Percentiles rank a stretch among this genome's conserved stretches.
Evolutionary conservation across 148 eudicot genomes (phyloP).

Genomic region (Vaccinium corymbosum): DNA sequence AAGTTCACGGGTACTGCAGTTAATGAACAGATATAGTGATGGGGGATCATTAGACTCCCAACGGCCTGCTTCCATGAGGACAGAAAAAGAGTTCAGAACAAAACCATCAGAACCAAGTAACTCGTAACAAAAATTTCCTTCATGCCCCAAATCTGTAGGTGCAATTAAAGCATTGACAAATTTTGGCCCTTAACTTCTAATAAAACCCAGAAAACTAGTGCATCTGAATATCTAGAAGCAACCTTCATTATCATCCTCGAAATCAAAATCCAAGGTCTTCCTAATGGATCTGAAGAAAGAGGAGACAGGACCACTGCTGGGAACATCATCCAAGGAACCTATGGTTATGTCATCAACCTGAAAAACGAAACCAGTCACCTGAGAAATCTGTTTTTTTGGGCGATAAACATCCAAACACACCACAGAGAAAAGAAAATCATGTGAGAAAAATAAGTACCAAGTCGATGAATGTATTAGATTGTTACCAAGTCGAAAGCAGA

Average conservation of each 20-base stretch:
- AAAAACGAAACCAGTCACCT: conserved; percentile 3
- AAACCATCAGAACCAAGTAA: conserved; percentile 6
- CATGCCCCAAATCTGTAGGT: not conserved
- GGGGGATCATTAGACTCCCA: conserved; percentile 83
- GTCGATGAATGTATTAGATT: not conserved
- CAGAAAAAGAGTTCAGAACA: not conserved
- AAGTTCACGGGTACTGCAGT: conserved; percentile 87
- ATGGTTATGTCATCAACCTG: conserved; percentile 78
- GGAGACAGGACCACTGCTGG: conserved; percentile 49
- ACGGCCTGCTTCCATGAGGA: conserved; percentile 49
- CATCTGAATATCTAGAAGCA: conserved; percentile 15
- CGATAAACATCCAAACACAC: not conserved
- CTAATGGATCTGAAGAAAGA: conserved; percentile 79
- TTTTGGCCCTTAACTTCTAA: not conserved
- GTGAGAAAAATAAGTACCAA: not conserved
- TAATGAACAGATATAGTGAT: conserved; percentile 73
- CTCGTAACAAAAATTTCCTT: not conserved
- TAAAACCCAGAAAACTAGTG: conserved; percentile 3
- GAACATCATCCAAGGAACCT: conserved; percentile 91
- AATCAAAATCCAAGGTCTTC: conserved; percentile 94
- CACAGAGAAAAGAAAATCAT: not conserved
- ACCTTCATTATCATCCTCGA: conserved; percentile 98
- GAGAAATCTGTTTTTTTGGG: not conserved
- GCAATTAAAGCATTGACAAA: not conserved
- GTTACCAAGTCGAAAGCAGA: conserved; percentile 85